Percentiles rank a stretch among this genome's conserved stretches.
Evolutionary conservation across 495 filamentous ascomycete genomes (phyloP).

Genomic region (Aspergillus kassunensis): DNA sequence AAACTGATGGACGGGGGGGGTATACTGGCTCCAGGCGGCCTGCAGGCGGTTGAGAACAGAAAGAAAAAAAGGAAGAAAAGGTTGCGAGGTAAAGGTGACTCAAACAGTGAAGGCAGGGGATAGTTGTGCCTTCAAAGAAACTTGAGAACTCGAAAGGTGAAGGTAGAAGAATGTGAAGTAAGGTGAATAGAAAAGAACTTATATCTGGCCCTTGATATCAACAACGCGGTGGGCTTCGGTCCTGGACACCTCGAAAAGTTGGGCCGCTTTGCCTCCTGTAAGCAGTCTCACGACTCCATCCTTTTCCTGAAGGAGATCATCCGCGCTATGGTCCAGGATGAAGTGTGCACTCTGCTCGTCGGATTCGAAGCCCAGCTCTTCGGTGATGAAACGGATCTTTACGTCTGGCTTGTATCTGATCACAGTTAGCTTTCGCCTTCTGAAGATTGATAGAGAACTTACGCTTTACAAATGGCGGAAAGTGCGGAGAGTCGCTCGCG

Average conservation of each 20-base stretch:
- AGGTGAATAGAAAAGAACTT: constrained; percentile 20
- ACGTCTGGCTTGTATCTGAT: constrained; percentile 85
- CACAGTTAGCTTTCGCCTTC: not conserved
- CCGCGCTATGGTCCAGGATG: constrained; percentile 70
- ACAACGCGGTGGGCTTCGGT: constrained; percentile 72
- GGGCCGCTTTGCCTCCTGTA: constrained; percentile 63
- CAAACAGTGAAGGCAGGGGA: not conserved
- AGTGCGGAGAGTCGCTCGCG: constrained; percentile 90
- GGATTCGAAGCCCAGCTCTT: constrained; percentile 93
- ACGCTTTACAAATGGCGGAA: constrained; percentile 90
- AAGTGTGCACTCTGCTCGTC: constrained; percentile 88
- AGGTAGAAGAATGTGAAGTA: constrained; percentile 6
- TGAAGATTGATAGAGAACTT: constrained; percentile 46
- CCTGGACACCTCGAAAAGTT: constrained; percentile 69
- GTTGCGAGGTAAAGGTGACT: not conserved
- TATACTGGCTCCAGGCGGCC: constrained; percentile 13
- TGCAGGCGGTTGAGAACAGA: not conserved
- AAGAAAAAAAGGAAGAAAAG: not conserved
- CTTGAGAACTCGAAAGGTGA: too few species aligned
- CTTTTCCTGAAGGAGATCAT: constrained; percentile 74
- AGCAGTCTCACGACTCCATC: constrained; percentile 68
- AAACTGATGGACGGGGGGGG: constrained; percentile 16
- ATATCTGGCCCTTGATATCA: constrained; percentile 97
- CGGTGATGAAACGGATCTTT: constrained; percentile 83
- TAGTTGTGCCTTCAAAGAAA: too few species aligned